Conservation (phyloP, 1,284 basidiomycete species). For the Trametes pubescens region DNA sequence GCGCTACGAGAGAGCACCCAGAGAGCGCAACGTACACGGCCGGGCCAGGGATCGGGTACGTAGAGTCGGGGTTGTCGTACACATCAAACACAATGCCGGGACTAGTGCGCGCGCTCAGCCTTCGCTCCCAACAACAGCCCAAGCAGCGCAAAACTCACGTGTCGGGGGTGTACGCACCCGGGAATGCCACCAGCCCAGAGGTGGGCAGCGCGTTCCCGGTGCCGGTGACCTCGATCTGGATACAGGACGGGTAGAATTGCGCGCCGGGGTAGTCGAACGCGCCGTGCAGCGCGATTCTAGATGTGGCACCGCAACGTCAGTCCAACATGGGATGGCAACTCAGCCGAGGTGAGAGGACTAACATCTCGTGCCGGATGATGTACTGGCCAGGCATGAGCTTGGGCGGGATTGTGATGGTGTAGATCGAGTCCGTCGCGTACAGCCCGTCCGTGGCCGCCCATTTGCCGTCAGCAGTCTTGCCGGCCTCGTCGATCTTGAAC, state of each 20-base stretch:
- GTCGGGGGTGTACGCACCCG: conserved; percentile 54
- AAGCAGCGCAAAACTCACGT: conserved; percentile 47
- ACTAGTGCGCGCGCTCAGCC: conserved; percentile 38
- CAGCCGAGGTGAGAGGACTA: too few species aligned
- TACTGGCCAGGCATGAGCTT: conserved; percentile 56
- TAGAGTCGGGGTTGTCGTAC: conserved; percentile 27
- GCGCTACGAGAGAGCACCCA: conserved; percentile 10
- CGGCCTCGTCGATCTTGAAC: conserved; percentile 57
- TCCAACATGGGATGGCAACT: too few species aligned
- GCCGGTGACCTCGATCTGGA: conserved; percentile 60
- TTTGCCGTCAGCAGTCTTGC: conserved; percentile 52
- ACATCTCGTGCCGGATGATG: conserved; percentile 60
- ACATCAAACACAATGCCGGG: conserved; percentile 37
- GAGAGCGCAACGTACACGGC: conserved; percentile 42
- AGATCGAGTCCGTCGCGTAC: conserved; percentile 49
- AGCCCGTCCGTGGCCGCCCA: conserved; percentile 56
- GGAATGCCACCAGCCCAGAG: conserved; percentile 58
- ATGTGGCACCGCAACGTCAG: background rate
- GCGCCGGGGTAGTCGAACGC: conserved; percentile 41
- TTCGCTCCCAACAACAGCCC: background rate
- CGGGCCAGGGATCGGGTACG: conserved; percentile 54
- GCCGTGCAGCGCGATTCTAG: conserved; percentile 51
- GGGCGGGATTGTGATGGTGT: conserved; percentile 54
- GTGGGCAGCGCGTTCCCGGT: conserved; percentile 56
- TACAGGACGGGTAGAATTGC: conserved; percentile 56